These are phyloP conservation scores for Camellia lanceoleosa DNA, from an alignment of 148 eudicot genomes.

Conservation along the genomic window DNA sequence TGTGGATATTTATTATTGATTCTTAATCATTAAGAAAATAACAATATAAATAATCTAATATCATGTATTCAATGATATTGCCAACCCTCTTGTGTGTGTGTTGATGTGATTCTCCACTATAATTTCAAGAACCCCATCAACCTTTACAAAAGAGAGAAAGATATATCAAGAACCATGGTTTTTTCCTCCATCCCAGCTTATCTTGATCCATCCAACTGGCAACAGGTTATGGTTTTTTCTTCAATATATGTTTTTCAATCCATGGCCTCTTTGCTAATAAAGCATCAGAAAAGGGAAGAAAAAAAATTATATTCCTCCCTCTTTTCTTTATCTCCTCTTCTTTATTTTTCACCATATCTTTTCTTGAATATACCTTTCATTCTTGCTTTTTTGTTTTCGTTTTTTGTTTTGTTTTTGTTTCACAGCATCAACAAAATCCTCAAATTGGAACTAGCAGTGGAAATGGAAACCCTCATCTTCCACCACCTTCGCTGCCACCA, in stretches of 20 bases:
- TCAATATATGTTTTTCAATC: conserved; percentile 14
- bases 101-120: conserved; percentile 68
- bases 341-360: conserved; percentile 18
- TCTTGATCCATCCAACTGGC: conserved; percentile 77
- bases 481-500: conserved; percentile 18
- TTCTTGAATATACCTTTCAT: conserved; percentile 49
- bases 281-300: conserved; percentile 14
- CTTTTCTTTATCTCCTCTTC: conserved; percentile 20
- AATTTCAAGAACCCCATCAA: conserved; percentile 36
- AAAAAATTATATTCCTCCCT: conserved; percentile 38
- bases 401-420: background rate
- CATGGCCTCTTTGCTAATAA: conserved; percentile 32
- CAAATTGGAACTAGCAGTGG: conserved; percentile 30
- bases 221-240: conserved; percentile 39
- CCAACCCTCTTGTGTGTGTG: background rate
- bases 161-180: conserved; percentile 43
- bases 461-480: conserved; percentile 25
- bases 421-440: conserved; percentile 33
- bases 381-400: conserved; percentile 6
- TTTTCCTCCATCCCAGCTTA: conserved; percentile 68
- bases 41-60: no score
- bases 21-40: background rate
- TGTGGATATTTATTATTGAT: background rate
- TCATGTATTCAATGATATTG: background rate
- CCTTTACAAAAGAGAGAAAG: conserved; percentile 54